Evolutionary conservation across 331 rosid genomes (phyloP).

Genomic region (Erythrophleum ivorense): DNA sequence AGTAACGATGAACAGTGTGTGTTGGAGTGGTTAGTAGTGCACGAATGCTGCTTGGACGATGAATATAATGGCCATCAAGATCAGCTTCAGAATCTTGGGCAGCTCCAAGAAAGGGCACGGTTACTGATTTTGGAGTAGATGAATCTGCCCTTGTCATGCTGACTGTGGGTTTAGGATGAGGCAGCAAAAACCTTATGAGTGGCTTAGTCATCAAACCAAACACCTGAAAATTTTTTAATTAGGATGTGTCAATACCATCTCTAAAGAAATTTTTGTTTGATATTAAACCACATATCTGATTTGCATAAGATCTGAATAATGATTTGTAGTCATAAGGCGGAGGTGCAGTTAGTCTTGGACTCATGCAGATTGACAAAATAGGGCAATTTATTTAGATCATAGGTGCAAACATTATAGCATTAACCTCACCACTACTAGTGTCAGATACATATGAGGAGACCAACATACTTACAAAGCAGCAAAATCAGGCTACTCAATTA

Average conservation of each 20-base stretch:
- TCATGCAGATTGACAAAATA: background rate
- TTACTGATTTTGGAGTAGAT: slow-evolving; percentile 70
- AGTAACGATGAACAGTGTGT: slow-evolving; percentile 81
- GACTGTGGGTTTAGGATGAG: slow-evolving; percentile 49
- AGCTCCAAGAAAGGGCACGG: slow-evolving; percentile 67
- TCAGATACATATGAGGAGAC: background rate
- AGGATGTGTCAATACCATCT: slow-evolving; percentile 28
- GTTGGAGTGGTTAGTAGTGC: slow-evolving; percentile 75
- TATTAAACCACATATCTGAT: slow-evolving; percentile 7
- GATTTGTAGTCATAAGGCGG: background rate
- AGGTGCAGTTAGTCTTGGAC: slow-evolving; percentile 2
- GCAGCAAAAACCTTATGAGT: slow-evolving; percentile 71
- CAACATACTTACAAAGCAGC: background rate
- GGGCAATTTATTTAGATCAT: background rate
- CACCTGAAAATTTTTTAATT: slow-evolving; percentile 55
- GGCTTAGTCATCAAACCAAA: slow-evolving; percentile 89
- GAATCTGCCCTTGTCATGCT: slow-evolving; percentile 53
- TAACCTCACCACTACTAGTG: background rate
- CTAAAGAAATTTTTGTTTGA: background rate
- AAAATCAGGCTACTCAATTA: slow-evolving; percentile 9
- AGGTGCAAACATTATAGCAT: slow-evolving; percentile 20
- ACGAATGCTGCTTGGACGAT: slow-evolving; percentile 76
- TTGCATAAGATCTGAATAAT: background rate
- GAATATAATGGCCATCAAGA: slow-evolving; percentile 46
- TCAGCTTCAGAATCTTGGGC: slow-evolving; percentile 69